Evolutionary conservation across 148 eudicot genomes (phyloP), one percentile per base, ranked within the genome.

Genomic region (Rheum nobile): DNA sequence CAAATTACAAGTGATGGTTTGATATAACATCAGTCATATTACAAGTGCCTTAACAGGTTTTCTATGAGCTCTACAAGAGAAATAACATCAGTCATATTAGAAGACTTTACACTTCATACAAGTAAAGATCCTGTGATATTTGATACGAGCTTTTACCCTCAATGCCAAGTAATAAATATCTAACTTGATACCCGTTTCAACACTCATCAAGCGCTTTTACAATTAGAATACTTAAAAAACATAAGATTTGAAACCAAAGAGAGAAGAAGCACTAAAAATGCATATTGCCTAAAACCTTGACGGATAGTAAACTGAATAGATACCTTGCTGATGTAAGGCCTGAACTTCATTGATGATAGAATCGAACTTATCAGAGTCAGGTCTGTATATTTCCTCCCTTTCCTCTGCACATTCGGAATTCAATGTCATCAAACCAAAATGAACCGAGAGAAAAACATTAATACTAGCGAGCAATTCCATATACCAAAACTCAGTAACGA

Each of bases 311-410:
- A 38, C 1, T 12, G 13, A 19, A n/a, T 47, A 71, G 8, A 68
- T 88, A 95, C 98, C 98, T 78, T 82, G 88, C 82, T 86, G 82
- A 79, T 91, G 97, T 86, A 95, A 78, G 83, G 43, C 82, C 75
- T 95, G 91, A 41, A 91, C 96, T 80, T 91, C 88, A 41, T 83
- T 83, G 71, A 95, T 79, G 28, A 95, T 82, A 1, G 80, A 71
- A 67, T 79, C 80, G 41, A 95, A 95, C 74, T 72, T 86, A 21
- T 91, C 85, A 6, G 91, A 79, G 80, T 88, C 93, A 65, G 75
- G 80, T 52, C 67, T 75, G 21, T 83, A 78, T 21, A 84, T 37
- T 74, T 88, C 90, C 72, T 95, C 91, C 61, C 83, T 80, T 71
- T 80, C 88, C 68, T 90, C 97, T 95, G 86, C 85, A 83, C 26